Conservation (phyloP, 2,329 filamentous ascomycete species). For the Didymella pinodella region DNA sequence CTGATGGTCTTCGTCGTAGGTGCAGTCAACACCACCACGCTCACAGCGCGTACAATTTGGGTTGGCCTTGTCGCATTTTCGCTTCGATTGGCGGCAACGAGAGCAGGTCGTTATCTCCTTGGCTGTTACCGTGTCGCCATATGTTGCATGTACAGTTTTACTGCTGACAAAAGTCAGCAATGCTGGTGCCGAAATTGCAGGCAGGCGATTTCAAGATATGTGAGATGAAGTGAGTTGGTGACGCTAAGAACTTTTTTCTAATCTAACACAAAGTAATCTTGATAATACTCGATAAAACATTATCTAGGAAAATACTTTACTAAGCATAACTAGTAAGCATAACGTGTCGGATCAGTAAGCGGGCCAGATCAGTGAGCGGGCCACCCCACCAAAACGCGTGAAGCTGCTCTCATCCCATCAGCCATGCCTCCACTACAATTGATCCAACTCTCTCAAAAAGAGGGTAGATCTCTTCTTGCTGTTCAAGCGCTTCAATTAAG, state of each 20-base stretch:
- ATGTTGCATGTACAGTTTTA: neutral
- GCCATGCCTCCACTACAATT: no score
- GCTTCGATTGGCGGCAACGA: conserved; percentile 30
- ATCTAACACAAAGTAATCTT: no score
- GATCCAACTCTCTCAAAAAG: no score
- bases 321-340: no score
- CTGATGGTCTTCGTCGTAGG: conserved; percentile 9
- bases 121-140: conserved; percentile 9
- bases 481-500: no score
- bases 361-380: no score
- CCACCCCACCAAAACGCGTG: no score
- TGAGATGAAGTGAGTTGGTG: neutral
- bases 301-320: no score
- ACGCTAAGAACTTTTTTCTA: neutral
- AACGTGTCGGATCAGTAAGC: no score
- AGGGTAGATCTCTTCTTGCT: no score
- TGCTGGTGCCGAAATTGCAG: neutral
- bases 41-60: conserved; percentile 27
- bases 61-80: conserved; percentile 29
- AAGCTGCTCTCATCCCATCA: no score
- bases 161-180: neutral
- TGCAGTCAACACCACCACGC: conserved; percentile 20
- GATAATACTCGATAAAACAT: no score
- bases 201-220: neutral
- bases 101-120: conserved; percentile 25